phyloP scores from a whole-genome alignment of 179 eudicot species.

The Gypsophila paniculata region DNA sequence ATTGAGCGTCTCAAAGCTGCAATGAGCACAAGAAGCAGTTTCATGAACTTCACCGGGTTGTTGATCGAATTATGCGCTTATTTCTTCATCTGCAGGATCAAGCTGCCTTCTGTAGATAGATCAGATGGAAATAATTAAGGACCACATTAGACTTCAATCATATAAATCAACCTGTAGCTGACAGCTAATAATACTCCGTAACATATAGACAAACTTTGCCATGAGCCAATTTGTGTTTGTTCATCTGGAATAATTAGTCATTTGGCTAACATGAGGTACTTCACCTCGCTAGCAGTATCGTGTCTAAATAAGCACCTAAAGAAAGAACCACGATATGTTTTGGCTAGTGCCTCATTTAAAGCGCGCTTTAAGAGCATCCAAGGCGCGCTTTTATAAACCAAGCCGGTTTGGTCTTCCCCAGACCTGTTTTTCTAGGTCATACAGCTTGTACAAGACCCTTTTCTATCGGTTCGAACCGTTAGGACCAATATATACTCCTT shows the following conservation, averaged over 20 bases:
- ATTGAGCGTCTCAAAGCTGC: background rate
- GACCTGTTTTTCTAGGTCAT: too few species aligned
- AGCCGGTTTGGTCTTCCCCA: too few species aligned
- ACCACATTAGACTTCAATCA: background rate
- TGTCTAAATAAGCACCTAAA: too few species aligned
- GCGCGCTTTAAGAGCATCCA: too few species aligned
- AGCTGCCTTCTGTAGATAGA: constrained; percentile 1
- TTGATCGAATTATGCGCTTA: background rate
- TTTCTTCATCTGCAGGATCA: background rate
- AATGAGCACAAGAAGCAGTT: background rate
- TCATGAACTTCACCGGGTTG: background rate
- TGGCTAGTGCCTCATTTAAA: too few species aligned
- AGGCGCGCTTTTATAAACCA: too few species aligned
- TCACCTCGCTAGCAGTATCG: too few species aligned
- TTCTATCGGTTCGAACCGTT: too few species aligned
- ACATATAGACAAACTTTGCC: background rate
- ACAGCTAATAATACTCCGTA: background rate
- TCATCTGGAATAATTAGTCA: background rate
- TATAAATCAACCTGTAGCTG: background rate
- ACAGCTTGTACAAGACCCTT: too few species aligned
- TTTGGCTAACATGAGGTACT: too few species aligned
- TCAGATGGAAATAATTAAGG: background rate
- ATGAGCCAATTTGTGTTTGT: background rate
- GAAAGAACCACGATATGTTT: too few species aligned
- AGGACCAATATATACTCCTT: too few species aligned